These are phyloP conservation scores for Termitomyces sp. DNA, from an alignment of 768 basidiomycete species.

Conservation along the genomic window DNA sequence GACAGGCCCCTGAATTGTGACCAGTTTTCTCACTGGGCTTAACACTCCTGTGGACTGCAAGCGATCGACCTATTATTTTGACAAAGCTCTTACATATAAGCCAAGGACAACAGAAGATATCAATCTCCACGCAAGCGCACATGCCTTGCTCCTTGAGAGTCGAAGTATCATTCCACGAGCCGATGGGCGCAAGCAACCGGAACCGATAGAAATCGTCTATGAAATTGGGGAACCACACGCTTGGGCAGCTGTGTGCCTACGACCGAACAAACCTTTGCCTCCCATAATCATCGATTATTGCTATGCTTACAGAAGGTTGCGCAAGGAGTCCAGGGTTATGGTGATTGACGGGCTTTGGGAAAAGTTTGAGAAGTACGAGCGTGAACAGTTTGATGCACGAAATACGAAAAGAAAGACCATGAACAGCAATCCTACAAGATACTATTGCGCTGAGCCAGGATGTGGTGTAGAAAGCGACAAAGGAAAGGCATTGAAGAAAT, in stretches of 20 bases:
- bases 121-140: not conserved
- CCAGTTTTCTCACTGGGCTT: not conserved
- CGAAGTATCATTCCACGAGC: conserved; percentile 2
- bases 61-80: not conserved
- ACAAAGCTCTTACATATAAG: not conserved
- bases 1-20: not conserved
- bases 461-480: not conserved
- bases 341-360: not conserved
- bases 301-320: not conserved
- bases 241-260: not conserved
- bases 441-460: not conserved
- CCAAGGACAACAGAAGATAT: not conserved
- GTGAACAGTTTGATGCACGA: not conserved
- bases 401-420: not conserved
- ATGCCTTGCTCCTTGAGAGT: conserved; percentile 3
- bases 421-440: not conserved
- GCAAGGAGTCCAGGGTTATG: not conserved
- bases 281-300: not conserved
- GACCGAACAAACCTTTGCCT: not conserved
- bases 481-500: not conserved
- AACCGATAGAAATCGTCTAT: conserved; percentile 1
- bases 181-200: not conserved
- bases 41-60: not conserved
- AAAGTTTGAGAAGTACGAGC: not conserved
- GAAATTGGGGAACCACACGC: conserved; percentile 2